Evolutionary conservation across 2,329 filamentous ascomycete species (phyloP), one percentile per base, ranked within the genome.

Genomic region (Ascochyta lentis): DNA sequence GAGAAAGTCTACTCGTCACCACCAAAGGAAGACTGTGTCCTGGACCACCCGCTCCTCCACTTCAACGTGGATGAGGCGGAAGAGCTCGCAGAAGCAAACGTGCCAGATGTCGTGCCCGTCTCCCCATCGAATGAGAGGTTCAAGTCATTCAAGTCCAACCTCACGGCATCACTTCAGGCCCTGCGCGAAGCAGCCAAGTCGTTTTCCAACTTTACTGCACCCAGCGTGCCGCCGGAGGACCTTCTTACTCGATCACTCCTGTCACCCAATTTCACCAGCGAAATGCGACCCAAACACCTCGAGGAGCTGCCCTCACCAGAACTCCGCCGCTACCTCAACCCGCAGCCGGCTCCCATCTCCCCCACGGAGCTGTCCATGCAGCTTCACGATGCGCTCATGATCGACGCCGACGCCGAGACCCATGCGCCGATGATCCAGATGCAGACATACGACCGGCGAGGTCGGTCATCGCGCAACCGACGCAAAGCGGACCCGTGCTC

Each of bases 161-260:
- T 88, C 39, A 88, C 85, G 0, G 83, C 84, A 2, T 88, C 86
- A 0, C 71, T 88, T 19, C 82, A 85, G 57, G 84, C 83, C 3
- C 79, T 88, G 46, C 86, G 84, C 71, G 83, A 83, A 6, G 84
- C 84, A 0, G 85, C 85, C 10, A 84, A 83, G 53, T 84, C 83
- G 0, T 83, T 88, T 39, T 86, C 85, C 6, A 84, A 84, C 47
- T 83, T 87, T 60, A 80, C 83, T 15, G 80, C 81, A 22, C 76
- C 75, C 34, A 76, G 77, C 15, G 76, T 83, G 26, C 83, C 82
- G 46, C 80, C 83, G 0, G 84, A 87, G 58, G 84, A 86, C 59
- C 82, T 85, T 53, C 80, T 87, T 37, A 85, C 84, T 42, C 81
- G 83, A 40, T 86, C 85, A 34, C 79, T 87, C 26, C 78, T 87